Evolutionary conservation across 768 basidiomycete species (phyloP), one percentile per base, ranked within the genome.

Genomic region (Mycena olivaceomarginata): DNA sequence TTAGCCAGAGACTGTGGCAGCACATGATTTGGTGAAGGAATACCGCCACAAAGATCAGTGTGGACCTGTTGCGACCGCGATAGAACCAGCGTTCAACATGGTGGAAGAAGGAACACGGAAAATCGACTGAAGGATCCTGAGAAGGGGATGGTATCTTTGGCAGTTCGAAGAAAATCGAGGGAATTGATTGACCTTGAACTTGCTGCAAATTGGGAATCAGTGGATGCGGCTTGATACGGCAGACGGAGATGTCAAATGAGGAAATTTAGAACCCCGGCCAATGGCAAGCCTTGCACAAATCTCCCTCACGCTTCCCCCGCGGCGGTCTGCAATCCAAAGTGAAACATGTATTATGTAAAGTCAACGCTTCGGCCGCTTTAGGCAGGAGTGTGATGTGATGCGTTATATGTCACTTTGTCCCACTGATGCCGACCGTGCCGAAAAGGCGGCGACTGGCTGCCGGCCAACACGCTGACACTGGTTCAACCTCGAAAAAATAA

Each of bases 11-110:
- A 13, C 31, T 31, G 2, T 31, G 48, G 46, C 74, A 51, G 51
- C 74, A 75, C 74, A 75, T 75, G 74, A 75, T 53, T 69, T 25
- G 15, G 40, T n/a, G 39, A 68, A 63, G 22, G 53, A 62, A 64
- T 68, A 68, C 66, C 40, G 65, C 46, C 71, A 57, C 64, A 39
- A 72, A 31, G 57, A 53, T 59, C 25, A 48, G 60, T 53, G 41
- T 16, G 22, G 57, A 62, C 59, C 5, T 6, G 6, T 20, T 25
- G 22, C n/a, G n/a, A 39, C 31, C 37, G 56, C 9, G 31, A 53
- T 31, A 18, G 51, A 53, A 48, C 25, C 69, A 25, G 40, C 43
- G 31, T 62, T 43, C 43, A 5, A 40, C 69, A 48, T 18, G 39
- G 10, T 2, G 37, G 57, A 31, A 66, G 13, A 22, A 43, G 56